Conservation (phyloP, 306 rosid genomes). For the Biancaea sappan region DNA sequence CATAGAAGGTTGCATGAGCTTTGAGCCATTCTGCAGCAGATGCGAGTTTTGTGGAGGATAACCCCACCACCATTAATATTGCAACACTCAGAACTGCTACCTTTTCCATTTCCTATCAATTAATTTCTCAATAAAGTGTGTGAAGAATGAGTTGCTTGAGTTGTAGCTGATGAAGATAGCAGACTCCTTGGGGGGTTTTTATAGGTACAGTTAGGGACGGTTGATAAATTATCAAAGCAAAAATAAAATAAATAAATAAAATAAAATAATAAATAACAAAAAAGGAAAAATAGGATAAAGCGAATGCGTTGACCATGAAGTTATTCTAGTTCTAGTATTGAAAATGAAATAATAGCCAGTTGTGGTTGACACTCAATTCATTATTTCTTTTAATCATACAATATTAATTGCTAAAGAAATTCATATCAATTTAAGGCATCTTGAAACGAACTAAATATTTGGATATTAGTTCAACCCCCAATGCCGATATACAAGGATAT, state of each 20-base stretch:
- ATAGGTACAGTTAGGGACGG: slow-evolving; percentile 38
- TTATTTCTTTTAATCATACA: too few species aligned
- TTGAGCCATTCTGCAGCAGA: slow-evolving; percentile 45
- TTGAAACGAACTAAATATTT: not conserved
- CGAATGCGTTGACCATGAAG: slow-evolving; percentile 28
- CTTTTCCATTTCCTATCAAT: slow-evolving; percentile 39
- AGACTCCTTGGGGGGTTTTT: slow-evolving; percentile 23
- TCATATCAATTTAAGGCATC: slow-evolving; percentile 14
- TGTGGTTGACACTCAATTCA: slow-evolving; percentile 25
- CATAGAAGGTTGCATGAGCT: slow-evolving; percentile 71
- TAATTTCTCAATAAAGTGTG: slow-evolving; percentile 10
- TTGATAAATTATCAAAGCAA: slow-evolving; percentile 10
- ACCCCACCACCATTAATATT: slow-evolving; percentile 30
- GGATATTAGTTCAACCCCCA: not conserved
- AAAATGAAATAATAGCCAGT: slow-evolving; percentile 17
- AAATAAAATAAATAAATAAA: not conserved
- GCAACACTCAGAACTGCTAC: slow-evolving; percentile 25
- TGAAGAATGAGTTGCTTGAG: slow-evolving; percentile 24
- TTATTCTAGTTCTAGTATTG: not conserved
- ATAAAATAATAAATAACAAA: not conserved
- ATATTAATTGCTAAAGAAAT: too few species aligned
- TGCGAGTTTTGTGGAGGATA: slow-evolving; percentile 39
- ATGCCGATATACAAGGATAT: not conserved
- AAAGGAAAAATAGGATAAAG: not conserved
- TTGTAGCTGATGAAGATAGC: slow-evolving; percentile 36